Conservation (phyloP, 1,284 basidiomycete genomes). For the Sporisorium exsertum region DNA sequence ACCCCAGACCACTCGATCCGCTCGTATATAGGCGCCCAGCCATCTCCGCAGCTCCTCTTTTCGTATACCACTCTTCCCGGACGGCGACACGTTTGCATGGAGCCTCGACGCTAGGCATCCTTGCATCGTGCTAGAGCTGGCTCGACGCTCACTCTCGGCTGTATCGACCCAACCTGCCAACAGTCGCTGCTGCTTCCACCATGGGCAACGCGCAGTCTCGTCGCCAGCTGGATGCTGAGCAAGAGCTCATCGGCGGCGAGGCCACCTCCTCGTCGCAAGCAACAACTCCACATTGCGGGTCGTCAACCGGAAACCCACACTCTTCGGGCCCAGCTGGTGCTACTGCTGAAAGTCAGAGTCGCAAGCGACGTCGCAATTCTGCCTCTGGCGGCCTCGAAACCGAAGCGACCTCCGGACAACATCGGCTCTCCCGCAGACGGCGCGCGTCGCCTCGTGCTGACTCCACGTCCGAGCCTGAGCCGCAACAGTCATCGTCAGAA, state of each 20-base stretch:
- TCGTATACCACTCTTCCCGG: not conserved
- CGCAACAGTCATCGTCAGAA: not conserved
- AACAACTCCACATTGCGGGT: not conserved
- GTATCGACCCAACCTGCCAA: not conserved
- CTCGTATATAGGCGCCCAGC: not conserved
- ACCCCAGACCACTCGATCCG: not conserved
- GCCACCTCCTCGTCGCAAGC: conserved; percentile 2
- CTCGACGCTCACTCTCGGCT: not conserved
- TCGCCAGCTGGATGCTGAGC: conserved; percentile 15
- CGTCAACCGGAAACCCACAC: not conserved
- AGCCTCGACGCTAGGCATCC: not conserved
- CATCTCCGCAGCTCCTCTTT: not conserved
- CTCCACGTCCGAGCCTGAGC: not conserved
- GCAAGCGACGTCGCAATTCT: conserved; percentile 30
- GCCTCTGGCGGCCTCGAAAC: conserved; percentile 1
- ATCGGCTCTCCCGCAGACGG: conserved; percentile 17
- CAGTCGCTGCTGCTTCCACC: not conserved
- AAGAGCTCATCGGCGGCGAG: not conserved
- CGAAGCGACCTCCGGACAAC: not conserved
- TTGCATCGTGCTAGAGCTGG: conserved; percentile 2
- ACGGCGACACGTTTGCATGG: conserved; percentile 8
- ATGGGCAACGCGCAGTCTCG: conserved; percentile 46
- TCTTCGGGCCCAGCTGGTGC: not conserved
- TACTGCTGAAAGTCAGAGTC: not conserved
- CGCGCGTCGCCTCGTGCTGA: conserved; percentile 3